These are phyloP conservation scores for Litsea cubeba DNA, from an alignment of 164 flowering plant genomes.

Conservation along the genomic window DNA sequence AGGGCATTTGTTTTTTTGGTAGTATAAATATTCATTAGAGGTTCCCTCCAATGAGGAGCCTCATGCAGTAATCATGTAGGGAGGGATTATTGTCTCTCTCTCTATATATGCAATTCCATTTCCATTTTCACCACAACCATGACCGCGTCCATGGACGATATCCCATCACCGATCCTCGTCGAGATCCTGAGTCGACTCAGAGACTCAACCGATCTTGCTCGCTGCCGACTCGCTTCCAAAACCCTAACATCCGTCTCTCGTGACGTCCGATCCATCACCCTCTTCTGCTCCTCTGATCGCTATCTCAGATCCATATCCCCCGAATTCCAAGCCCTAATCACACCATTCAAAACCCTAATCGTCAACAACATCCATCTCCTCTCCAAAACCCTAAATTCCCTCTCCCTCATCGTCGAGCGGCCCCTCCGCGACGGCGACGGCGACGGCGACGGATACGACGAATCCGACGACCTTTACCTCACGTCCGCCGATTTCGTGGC, in stretches of 20 bases:
- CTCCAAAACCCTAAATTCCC: constrained; percentile 17
- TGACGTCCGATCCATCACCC: constrained; percentile 31
- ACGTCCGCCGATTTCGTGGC: constrained; percentile 29
- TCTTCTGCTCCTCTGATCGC: constrained; percentile 33
- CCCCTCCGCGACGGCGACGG: constrained; percentile 8
- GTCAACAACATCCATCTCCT: constrained; percentile 9
- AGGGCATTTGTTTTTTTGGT: no score
- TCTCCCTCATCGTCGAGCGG: constrained; percentile 35
- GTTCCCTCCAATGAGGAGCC: no score
- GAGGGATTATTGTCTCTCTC: no score
- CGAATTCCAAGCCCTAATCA: constrained; percentile 14
- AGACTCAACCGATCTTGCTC: constrained; percentile 36
- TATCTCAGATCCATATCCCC: constrained; percentile 30
- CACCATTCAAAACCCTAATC: constrained; percentile 42
- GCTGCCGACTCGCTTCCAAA: constrained; percentile 36
- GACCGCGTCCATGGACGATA: constrained; percentile 35
- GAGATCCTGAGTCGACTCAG: constrained; percentile 43
- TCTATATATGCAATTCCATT: no score
- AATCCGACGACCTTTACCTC: constrained; percentile 41
- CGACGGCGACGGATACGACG: constrained; percentile 37
- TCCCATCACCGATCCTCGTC: constrained; percentile 29
- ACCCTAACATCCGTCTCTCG: constrained; percentile 28
- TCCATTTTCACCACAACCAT: not conserved
- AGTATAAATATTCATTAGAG: no score
- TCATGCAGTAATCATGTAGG: no score